Percentiles rank a stretch among this genome's conserved stretches.
phyloP scores from a whole-genome alignment of 1,284 basidiomycete species.

The Ceratobasidium theobromae region DNA sequence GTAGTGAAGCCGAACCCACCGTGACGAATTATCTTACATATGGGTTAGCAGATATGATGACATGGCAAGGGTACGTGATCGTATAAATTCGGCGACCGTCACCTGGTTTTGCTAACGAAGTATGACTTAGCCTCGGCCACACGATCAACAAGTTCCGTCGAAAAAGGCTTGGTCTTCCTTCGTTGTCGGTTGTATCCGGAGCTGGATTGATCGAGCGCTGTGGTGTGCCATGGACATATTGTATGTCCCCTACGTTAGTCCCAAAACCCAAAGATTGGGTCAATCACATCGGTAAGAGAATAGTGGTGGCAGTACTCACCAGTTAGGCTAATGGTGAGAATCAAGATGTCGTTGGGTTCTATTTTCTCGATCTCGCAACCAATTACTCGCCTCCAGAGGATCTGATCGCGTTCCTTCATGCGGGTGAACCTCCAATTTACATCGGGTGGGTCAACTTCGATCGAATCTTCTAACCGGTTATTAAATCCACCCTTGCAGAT shows the following conservation, averaged over 20 bases:
- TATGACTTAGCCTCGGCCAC: conserved; percentile 53
- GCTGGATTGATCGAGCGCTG: conserved; percentile 58
- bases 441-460: conserved; percentile 55
- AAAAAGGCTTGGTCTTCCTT: conserved; percentile 52
- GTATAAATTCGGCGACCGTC: neutral
- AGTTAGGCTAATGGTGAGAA: neutral
- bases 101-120: neutral
- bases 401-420: conserved; percentile 51
- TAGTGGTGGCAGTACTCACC: neutral
- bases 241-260: conserved; percentile 63
- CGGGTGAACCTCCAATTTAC: conserved; percentile 60
- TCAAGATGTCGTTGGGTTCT: conserved; percentile 63
- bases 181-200: conserved; percentile 53
- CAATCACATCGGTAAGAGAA: conserved; percentile 55
- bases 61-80: conserved; percentile 56
- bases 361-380: conserved; percentile 57
- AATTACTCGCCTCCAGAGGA: conserved; percentile 53
- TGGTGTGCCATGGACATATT: conserved; percentile 71
- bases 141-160: conserved; percentile 62
- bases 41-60: conserved; percentile 57
- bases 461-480: neutral
- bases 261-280: conserved; percentile 66
- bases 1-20: conserved; percentile 53
- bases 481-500: neutral
- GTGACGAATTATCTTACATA: conserved; percentile 62